A percentile compares a stretch with the other conserved stretches of the same genome.
Evolutionary conservation across 805 yeast genomes (phyloP).

Genomic region (Candida tammaniensis): DNA sequence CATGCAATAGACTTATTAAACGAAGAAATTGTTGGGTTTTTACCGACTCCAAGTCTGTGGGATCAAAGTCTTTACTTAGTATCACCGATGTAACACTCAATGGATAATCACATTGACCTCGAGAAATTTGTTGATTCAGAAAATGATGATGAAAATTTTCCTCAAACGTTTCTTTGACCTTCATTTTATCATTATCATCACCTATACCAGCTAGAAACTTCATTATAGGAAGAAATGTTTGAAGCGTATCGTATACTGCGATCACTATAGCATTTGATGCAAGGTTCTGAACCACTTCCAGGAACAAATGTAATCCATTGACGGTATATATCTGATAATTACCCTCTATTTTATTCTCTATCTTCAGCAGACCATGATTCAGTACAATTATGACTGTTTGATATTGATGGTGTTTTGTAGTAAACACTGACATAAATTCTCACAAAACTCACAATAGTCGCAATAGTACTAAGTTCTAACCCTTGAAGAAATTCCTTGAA

Average conservation of each 20-base stretch:
- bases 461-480: background rate
- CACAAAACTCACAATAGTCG: background rate
- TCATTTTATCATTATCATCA: background rate
- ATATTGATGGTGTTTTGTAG: too few relatives aligned
- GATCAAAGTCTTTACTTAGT: conserved; percentile 16
- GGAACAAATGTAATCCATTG: conserved; percentile 1
- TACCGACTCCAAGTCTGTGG: conserved; percentile 17
- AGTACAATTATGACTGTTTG: conserved; percentile 5
- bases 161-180: too few relatives aligned
- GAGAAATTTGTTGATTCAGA: conserved; percentile 7
- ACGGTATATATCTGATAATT: conserved; percentile 1
- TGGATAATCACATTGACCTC: conserved; percentile 25
- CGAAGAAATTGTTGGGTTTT: conserved; percentile 35
- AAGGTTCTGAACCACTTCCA: background rate
- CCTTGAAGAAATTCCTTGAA: too few relatives aligned
- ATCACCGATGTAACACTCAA: conserved; percentile 18
- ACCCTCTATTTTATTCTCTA: conserved; percentile 4
- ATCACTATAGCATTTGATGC: conserved; percentile 2
- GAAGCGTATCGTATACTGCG: conserved; percentile 8
- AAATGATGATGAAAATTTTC: too few relatives aligned
- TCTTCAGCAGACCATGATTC: conserved; percentile 1
- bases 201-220: conserved; percentile 9
- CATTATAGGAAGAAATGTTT: conserved; percentile 13
- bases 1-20: conserved; percentile 30
- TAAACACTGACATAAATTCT: conserved; percentile 2